Evolutionary conservation across 331 rosid species (phyloP), one percentile per base, ranked within the genome.

Genomic region (Pyracantha coccinea): DNA sequence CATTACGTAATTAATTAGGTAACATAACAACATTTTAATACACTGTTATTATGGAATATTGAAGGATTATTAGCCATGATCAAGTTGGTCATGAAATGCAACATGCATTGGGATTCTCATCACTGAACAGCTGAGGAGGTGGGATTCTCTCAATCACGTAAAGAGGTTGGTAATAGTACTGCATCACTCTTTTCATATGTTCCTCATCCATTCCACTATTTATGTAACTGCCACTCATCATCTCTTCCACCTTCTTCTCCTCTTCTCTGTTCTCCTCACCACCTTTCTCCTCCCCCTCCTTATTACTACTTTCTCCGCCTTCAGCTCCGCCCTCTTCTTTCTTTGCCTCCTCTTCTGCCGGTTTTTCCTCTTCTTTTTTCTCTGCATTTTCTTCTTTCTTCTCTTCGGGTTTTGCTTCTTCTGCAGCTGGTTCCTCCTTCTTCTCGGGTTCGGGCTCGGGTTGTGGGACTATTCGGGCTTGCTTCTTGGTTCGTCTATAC

Each of bases 91-190:
- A 88, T 32, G 92, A 84, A 83, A 92, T 92, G 87, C 84, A 82
- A 60, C 97, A 92, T 27, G 97, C 97, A 82, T 92, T 90, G 12
- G 97, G 97, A 75, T 92, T 92, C 85, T 92, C 97, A 80, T 92
- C 97, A 66, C 97, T 92, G 77, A 92, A 90, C 24, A 92, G 86
- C 88, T 91, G 98, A 72, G 97, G 98, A 1, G 97, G 93, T 21
- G 98, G 98, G 74, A 79, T 79, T 71, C 88, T 68, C 85, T 93
- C 92, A 19, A 87, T 84, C 31, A 88, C 81, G 78, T 89, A 88
- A 71, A 87, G 83, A 65, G 98, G 96, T 10, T 75, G 88, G 31
- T 82, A 85, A 74, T 92, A 78, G 54, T 89, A 67, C 66, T 32
- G 75, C 92, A 89, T 84, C 98, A 87, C 89, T 73, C 96, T 91